Conservation (phyloP, 2,329 filamentous ascomycete genomes). For the Beauveria pseudobassiana region DNA sequence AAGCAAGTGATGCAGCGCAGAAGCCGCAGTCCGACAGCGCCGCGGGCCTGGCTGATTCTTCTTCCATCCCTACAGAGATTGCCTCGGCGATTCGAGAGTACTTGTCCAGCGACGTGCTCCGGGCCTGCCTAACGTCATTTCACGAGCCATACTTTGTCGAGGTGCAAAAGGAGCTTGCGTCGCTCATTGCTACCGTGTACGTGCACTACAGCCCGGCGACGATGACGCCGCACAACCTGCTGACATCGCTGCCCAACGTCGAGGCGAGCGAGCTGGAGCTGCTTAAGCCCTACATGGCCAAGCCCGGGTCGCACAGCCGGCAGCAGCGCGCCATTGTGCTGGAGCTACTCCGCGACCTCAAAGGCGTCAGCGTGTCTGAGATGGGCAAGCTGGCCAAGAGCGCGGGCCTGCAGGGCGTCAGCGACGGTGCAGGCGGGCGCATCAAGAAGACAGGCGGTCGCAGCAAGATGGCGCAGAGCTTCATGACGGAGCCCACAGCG, state of each 20-base stretch:
- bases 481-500: slow-evolving; percentile 48
- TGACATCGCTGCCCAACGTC: slow-evolving; percentile 76
- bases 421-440: slow-evolving; percentile 20
- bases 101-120: slow-evolving; percentile 80
- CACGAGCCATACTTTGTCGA: slow-evolving; percentile 97
- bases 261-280: slow-evolving; percentile 58
- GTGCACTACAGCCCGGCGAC: slow-evolving; percentile 65
- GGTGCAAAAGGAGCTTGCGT: slow-evolving; percentile 83
- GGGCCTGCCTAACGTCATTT: slow-evolving; percentile 81
- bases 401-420: slow-evolving; percentile 22
- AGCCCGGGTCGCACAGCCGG: slow-evolving; percentile 54
- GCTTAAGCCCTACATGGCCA: slow-evolving; percentile 53
- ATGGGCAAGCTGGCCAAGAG: slow-evolving; percentile 72
- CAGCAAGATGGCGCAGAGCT: slow-evolving; percentile 58
- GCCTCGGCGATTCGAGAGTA: slow-evolving; percentile 74
- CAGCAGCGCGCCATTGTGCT: slow-evolving; percentile 76
- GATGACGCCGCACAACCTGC: slow-evolving; percentile 62
- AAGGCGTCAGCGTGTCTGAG: slow-evolving; percentile 88
- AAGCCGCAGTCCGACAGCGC: slow-evolving; percentile 13
- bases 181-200: slow-evolving; percentile 79
- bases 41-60: slow-evolving; percentile 26
- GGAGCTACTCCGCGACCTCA: slow-evolving; percentile 75
- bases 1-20: slow-evolving; percentile 23
- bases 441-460: slow-evolving; percentile 36
- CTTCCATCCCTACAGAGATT: slow-evolving; percentile 42